Percentiles rank a stretch among this genome's conserved stretches.
phyloP scores from a whole-genome alignment of 768 basidiomycete genomes.

The Lactarius akahatsu region DNA sequence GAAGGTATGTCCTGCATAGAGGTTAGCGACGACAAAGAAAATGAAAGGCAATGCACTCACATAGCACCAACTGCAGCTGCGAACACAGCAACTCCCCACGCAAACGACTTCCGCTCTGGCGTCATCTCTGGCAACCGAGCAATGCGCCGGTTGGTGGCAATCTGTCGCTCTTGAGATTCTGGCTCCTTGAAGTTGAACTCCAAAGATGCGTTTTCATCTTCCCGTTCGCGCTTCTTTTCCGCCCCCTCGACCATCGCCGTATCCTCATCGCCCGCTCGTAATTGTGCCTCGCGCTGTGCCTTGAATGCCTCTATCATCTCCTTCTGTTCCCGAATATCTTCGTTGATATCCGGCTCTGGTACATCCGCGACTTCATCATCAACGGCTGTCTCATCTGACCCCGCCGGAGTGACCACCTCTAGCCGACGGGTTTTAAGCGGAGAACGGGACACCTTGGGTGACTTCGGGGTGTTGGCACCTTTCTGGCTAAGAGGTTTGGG shows the following conservation, averaged over 20 bases:
- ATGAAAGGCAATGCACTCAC: slow-evolving; percentile 47
- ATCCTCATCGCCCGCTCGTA: slow-evolving; percentile 29
- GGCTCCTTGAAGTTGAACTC: slow-evolving; percentile 70
- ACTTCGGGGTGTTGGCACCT: slow-evolving; percentile 37
- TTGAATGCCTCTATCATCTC: slow-evolving; percentile 73
- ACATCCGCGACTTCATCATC: slow-evolving; percentile 56
- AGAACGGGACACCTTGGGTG: slow-evolving; percentile 38
- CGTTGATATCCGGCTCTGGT: slow-evolving; percentile 58
- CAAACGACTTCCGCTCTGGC: slow-evolving; percentile 70
- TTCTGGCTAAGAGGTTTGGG: slow-evolving; percentile 39
- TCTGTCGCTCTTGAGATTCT: slow-evolving; percentile 52
- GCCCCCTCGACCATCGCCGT: slow-evolving; percentile 25
- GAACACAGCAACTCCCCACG: slow-evolving; percentile 84
- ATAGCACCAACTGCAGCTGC: slow-evolving; percentile 78
- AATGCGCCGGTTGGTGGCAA: slow-evolving; percentile 65
- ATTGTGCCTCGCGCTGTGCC: slow-evolving; percentile 51
- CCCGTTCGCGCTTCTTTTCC: slow-evolving; percentile 50
- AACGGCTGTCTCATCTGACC: slow-evolving; percentile 62
- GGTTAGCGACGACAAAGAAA: slow-evolving; percentile 6
- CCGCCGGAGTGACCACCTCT: slow-evolving; percentile 45
- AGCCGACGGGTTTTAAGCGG: slow-evolving; percentile 40
- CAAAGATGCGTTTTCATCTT: slow-evolving; percentile 52
- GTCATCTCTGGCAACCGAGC: slow-evolving; percentile 50
- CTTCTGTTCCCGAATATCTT: slow-evolving; percentile 76
- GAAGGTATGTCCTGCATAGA: slow-evolving; percentile 50